Evolutionary conservation across 352 stramenopile genomes (phyloP).

Genomic region (Phytophthora foliorum): DNA sequence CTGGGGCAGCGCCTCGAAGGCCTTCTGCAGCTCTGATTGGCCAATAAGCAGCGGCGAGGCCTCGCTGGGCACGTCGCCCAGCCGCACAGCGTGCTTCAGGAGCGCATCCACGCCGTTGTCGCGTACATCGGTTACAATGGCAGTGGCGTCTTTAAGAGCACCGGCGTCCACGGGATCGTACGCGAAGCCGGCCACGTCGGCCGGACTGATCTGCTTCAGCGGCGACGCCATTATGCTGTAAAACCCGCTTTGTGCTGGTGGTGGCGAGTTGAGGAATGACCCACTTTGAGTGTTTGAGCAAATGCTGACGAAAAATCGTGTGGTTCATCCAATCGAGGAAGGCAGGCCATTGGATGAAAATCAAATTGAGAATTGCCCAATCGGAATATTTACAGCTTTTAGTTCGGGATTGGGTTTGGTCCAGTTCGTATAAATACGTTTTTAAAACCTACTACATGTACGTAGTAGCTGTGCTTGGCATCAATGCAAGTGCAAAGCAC

Average conservation of each 20-base stretch:
- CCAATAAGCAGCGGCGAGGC: constrained; percentile 61
- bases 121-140: constrained; percentile 80
- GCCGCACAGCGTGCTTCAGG: constrained; percentile 62
- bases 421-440: no score
- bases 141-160: constrained; percentile 68
- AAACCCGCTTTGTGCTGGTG: background rate
- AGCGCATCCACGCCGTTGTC: constrained; percentile 55
- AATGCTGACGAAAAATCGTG: constrained; percentile 28
- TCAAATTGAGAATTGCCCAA: no score
- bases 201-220: constrained; percentile 77
- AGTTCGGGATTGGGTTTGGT: no score
- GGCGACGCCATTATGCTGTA: constrained; percentile 38
- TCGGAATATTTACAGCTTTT: no score
- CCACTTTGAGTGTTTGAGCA: constrained; percentile 6
- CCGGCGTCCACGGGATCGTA: constrained; percentile 81
- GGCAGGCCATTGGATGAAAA: no score
- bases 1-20: constrained; percentile 81
- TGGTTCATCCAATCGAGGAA: no score
- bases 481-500: no score
- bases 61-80: constrained; percentile 67
- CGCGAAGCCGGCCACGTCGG: constrained; percentile 78
- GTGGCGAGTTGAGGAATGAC: constrained; percentile 13
- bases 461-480: no score
- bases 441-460: no score
- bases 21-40: constrained; percentile 77